Evolutionary conservation across 2,329 filamentous ascomycete genomes (phyloP), one percentile per base, ranked within the genome.

Genomic region (Balansia obtecta): DNA sequence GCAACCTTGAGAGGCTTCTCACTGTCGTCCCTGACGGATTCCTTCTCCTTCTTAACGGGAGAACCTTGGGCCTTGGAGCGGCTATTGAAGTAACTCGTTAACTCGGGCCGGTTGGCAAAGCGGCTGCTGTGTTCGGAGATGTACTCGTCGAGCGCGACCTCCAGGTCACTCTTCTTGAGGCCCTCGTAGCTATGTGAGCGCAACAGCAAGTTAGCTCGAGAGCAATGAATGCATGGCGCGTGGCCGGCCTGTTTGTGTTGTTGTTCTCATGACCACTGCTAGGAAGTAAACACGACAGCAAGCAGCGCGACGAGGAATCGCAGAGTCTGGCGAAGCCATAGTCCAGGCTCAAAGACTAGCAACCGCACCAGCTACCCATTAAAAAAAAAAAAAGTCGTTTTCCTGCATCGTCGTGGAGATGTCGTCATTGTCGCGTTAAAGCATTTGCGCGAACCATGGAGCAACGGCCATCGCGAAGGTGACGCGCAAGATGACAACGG

Each of bases 161-260:
- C 87, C 53, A 97, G 79, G 46, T 95, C 88, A 56, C 75, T 73
- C 69, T 95, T 95, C 66, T 85, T 86, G 56, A 84, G 71, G 51
- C 75, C 73, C 57, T 87, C 81, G 61, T 79, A 82, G 62, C 86
- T 90, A 61, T 16, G 44, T 30, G n/a, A n/a, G 45, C 18, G 45
- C 41, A 46, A 33, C 41, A 22, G n/a, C 11, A 11, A 30, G 49
- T 50, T 7, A 50, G 49, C 49, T 2, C 43, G 18, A 5, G 27
- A 32, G 3, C n/a, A n/a, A n/a, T n/a, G n/a, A n/a, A 16, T 30
- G 22, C n/a, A 16, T 30, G 22, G 20, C 22, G 11, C n/a, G n/a
- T n/a, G n/a, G n/a, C n/a, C n/a, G n/a, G n/a, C n/a, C n/a, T n/a
- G n/a, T n/a, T n/a, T 27, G 46, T 20, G 3, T 12, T 11, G 15